Evolutionary conservation across 1,284 basidiomycete species (phyloP).

Genomic region (Erythrobasidium hasegawianum): DNA sequence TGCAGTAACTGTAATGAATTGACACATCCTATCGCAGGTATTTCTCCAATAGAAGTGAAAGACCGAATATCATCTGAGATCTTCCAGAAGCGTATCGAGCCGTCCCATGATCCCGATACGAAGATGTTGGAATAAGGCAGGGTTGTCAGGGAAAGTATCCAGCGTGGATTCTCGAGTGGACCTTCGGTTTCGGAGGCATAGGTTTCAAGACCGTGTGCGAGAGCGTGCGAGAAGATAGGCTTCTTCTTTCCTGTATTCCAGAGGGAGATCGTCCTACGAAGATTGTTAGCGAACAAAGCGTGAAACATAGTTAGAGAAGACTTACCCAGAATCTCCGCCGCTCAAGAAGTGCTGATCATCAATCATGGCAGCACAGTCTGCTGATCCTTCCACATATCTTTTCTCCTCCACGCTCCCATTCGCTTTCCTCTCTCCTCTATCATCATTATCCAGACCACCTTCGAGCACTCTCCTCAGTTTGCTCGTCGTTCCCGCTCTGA

Average conservation of each 20-base stretch:
- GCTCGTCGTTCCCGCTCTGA: slow-evolving; percentile 83
- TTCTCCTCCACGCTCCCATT: slow-evolving; percentile 44
- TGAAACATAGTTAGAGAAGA: too few relatives aligned
- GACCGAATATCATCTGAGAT: slow-evolving; percentile 70
- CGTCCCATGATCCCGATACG: slow-evolving; percentile 93
- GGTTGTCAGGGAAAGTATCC: slow-evolving; percentile 79
- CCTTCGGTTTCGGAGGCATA: slow-evolving; percentile 67
- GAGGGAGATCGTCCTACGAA: slow-evolving; percentile 80
- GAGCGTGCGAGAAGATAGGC: slow-evolving; percentile 74
- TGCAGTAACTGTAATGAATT: slow-evolving; percentile 82
- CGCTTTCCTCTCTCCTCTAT: slow-evolving; percentile 44
- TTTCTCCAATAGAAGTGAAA: slow-evolving; percentile 57
- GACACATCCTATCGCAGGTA: slow-evolving; percentile 71
- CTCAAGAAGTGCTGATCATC: slow-evolving; percentile 89
- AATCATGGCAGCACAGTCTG: slow-evolving; percentile 89
- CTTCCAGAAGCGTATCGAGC: slow-evolving; percentile 81
- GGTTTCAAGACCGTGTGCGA: slow-evolving; percentile 82
- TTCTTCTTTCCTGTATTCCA: slow-evolving; percentile 97
- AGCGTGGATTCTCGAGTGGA: slow-evolving; percentile 66
- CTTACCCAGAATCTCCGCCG: slow-evolving; percentile 91
- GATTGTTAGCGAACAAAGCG: too few relatives aligned
- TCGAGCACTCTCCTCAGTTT: slow-evolving; percentile 73
- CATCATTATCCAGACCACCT: slow-evolving; percentile 62
- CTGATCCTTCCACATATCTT: slow-evolving; percentile 77
- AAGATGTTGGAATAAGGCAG: slow-evolving; percentile 88